Evolutionary conservation across 140 eudicot species (phyloP), one percentile per base, ranked within the genome.

Genomic region (Ambrosia hybrid): DNA sequence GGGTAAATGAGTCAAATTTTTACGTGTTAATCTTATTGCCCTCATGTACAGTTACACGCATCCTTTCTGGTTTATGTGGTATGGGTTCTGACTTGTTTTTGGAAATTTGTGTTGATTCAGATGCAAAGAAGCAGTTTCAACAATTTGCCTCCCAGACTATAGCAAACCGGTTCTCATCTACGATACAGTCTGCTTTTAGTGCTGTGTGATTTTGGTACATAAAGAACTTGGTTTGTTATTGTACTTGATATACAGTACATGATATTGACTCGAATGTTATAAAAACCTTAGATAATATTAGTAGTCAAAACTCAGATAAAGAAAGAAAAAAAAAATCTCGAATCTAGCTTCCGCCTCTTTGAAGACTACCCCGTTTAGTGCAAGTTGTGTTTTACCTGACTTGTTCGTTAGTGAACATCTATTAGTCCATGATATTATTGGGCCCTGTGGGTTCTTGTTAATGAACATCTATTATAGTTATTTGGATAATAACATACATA

Each of bases 101-200:
- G 75, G 57, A 67, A n/a, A 41, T 1, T 67, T 69, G n/a, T 75
- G 57, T 33, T 75, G 57, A 63, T 65, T 17, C 93, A 93, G 99
- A 93, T 90, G 99, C 99, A 64, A 93, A 93, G 94, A 93, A 93
- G 85, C 96, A 93, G 89, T 80, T 93, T 75, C 99, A 93, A 82
- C 88, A 83, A 72, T 93, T 93, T 86, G 99, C 99, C 56, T 80
- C 99, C 13, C 96, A 90, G 87, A 86, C 99, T 57, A 74, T 93
- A 5, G 91, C 96, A 5, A 85, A 87, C 71, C 94, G 93, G 39
- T 77, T 93, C 78, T 26, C 86, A 21, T 87, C 98, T 9, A 85
- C 92, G 2, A 9, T 90, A 38, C 91, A 84, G 70, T 90, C 99
- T 37, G 99, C 97, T 52, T 93, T 93, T 75, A 93, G 91, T 60